A percentile compares a stretch with the other conserved stretches of the same genome.
These are phyloP conservation scores for Leucoagaricus sp. DNA, from an alignment of 1,284 basidiomycete species.

Conservation along the genomic window DNA sequence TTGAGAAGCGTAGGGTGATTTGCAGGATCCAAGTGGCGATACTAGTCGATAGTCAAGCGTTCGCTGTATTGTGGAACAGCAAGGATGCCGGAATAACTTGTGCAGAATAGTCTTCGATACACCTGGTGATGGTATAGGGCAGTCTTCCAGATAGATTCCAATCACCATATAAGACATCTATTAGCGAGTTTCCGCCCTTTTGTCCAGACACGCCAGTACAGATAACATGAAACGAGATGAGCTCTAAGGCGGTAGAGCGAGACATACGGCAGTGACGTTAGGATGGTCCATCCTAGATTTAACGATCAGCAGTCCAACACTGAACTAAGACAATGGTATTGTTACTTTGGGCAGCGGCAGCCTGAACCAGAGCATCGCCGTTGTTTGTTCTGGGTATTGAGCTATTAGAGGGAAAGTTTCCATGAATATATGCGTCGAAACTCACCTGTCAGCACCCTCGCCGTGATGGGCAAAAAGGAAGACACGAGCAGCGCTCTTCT, in stretches of 20 bases:
- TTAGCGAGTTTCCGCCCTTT: constrained; percentile 76
- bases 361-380: constrained; percentile 64
- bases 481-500: constrained; percentile 67
- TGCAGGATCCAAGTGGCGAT: constrained; percentile 72
- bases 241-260: background rate
- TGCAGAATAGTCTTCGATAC: constrained; percentile 64
- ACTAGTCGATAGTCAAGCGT: constrained; percentile 74
- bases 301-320: constrained; percentile 72
- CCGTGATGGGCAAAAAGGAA: constrained; percentile 77
- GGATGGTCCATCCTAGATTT: constrained; percentile 81
- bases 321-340: constrained; percentile 83
- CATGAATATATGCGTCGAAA: background rate
- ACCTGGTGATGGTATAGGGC: constrained; percentile 82
- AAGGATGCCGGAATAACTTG: constrained; percentile 49
- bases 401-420: background rate
- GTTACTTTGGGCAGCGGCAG: constrained; percentile 62
- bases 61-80: constrained; percentile 70
- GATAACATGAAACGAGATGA: constrained; percentile 35
- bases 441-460: constrained; percentile 69
- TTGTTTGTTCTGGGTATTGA: constrained; percentile 59
- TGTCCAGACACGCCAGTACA: constrained; percentile 75
- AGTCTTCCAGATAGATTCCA: constrained; percentile 77
- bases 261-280: constrained; percentile 54
- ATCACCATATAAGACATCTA: constrained; percentile 70
- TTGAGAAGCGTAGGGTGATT: constrained; percentile 27